Evolutionary conservation across 2,329 filamentous ascomycete species (phyloP).

Genomic region (Chalaropsis thielavioides): DNA sequence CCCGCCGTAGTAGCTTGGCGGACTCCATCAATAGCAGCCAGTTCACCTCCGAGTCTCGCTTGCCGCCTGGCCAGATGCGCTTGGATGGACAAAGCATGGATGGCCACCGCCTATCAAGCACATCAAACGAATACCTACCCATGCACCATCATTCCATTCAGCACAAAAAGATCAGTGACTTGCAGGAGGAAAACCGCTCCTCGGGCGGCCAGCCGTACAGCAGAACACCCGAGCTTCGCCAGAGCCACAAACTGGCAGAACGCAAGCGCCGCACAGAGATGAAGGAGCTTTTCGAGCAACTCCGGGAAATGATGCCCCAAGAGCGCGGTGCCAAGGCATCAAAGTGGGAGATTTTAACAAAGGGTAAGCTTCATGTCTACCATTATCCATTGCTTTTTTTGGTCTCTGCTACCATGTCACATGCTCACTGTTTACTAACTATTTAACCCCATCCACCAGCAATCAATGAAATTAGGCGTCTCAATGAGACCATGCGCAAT

Average conservation of each 20-base stretch:
- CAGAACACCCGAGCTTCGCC: slow-evolving; percentile 63
- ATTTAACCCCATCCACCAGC: slow-evolving; percentile 28
- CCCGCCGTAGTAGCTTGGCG: slow-evolving; percentile 60
- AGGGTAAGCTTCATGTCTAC: slow-evolving; percentile 43
- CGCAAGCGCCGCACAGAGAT: slow-evolving; percentile 73
- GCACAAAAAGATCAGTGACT: slow-evolving; percentile 53
- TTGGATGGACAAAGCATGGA: slow-evolving; percentile 43
- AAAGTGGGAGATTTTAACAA: slow-evolving; percentile 80
- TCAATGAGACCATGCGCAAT: slow-evolving; percentile 34
- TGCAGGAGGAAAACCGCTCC: slow-evolving; percentile 42
- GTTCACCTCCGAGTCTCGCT: slow-evolving; percentile 57
- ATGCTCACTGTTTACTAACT: background rate
- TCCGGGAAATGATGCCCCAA: slow-evolving; percentile 64
- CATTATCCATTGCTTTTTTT: background rate
- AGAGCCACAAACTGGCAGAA: slow-evolving; percentile 76
- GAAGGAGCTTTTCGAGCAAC: slow-evolving; percentile 73
- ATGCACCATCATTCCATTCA: slow-evolving; percentile 64
- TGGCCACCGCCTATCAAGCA: slow-evolving; percentile 32
- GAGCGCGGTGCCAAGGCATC: slow-evolving; percentile 72
- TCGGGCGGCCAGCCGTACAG: slow-evolving; percentile 60
- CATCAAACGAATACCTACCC: slow-evolving; percentile 41
- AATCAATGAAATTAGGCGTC: slow-evolving; percentile 46
- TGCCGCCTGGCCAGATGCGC: slow-evolving; percentile 57
- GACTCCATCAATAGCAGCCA: slow-evolving; percentile 69
- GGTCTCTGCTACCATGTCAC: background rate